Evolutionary conservation across 495 filamentous ascomycete genomes (phyloP).

Genomic region (Neurospora sp.): DNA sequence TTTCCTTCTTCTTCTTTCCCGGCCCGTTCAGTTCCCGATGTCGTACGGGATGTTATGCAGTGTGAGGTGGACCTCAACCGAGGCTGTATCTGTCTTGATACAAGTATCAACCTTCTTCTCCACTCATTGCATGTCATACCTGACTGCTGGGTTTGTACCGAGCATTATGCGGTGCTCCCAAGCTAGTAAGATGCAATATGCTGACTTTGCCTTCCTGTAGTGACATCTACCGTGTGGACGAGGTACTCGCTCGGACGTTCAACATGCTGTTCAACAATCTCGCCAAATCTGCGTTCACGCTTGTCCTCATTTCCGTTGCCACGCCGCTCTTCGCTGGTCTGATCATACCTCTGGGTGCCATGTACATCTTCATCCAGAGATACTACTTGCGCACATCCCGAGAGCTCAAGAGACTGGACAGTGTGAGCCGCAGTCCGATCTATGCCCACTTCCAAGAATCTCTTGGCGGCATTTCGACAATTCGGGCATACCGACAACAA

Average conservation of each 20-base stretch:
- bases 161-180: slow-evolving; percentile 4
- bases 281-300: slow-evolving; percentile 74
- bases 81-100: not conserved
- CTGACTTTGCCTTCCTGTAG: slow-evolving; percentile 36
- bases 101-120: not conserved
- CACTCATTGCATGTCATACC: not conserved
- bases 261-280: slow-evolving; percentile 91
- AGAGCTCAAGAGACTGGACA: slow-evolving; percentile 93
- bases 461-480: slow-evolving; percentile 89
- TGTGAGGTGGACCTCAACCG: slow-evolving; percentile 8
- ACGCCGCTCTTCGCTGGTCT: slow-evolving; percentile 75
- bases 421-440: slow-evolving; percentile 88
- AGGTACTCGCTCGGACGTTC: slow-evolving; percentile 85
- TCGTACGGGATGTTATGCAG: slow-evolving; percentile 9
- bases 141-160: not conserved
- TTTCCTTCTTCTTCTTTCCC: not conserved
- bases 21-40: not conserved
- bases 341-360: slow-evolving; percentile 66
- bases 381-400: slow-evolving; percentile 96
- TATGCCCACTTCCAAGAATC: slow-evolving; percentile 99
- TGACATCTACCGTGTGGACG: slow-evolving; percentile 93
- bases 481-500: slow-evolving; percentile 89
- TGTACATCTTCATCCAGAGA: slow-evolving; percentile 90
- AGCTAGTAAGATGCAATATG: slow-evolving; percentile 4
- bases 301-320: slow-evolving; percentile 70